These are phyloP conservation scores for Porogramme epimiltina DNA, from an alignment of 1,284 basidiomycete species.

Conservation along the genomic window DNA sequence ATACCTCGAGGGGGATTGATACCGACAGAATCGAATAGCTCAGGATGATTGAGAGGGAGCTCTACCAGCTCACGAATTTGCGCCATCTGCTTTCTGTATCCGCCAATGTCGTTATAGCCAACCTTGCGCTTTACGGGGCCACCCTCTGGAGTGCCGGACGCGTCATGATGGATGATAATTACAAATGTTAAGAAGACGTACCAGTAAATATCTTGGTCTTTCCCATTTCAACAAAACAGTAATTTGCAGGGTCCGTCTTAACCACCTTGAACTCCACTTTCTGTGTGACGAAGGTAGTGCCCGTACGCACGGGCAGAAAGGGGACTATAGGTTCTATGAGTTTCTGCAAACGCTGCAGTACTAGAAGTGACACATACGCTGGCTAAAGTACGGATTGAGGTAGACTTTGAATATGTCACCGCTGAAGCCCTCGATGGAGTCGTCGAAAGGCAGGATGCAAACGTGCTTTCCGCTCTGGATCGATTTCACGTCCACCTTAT, in stretches of 20 bases:
- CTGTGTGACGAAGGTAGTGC: slow-evolving; percentile 97
- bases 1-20: slow-evolving; percentile 99
- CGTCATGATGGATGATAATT: slow-evolving; percentile 7
- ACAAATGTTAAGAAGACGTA: slow-evolving; percentile 30
- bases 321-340: slow-evolving; percentile 49
- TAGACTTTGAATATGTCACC: slow-evolving; percentile 99
- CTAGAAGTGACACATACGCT: slow-evolving; percentile 56
- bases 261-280: slow-evolving; percentile 99
- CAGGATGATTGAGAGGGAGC: slow-evolving; percentile 95
- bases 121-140: slow-evolving; percentile 99
- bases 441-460: slow-evolving; percentile 96
- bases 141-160: slow-evolving; percentile 65
- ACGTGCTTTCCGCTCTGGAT: slow-evolving; percentile 99
- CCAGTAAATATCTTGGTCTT: slow-evolving; percentile 95
- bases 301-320: slow-evolving; percentile 93
- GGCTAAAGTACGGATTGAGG: slow-evolving; percentile 99
- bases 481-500: slow-evolving; percentile 93
- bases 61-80: slow-evolving; percentile 99
- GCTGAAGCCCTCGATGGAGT: slow-evolving; percentile 96
- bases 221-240: slow-evolving; percentile 96
- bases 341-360: not conserved
- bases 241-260: slow-evolving; percentile 93
- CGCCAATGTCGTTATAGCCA: slow-evolving; percentile 99
- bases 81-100: slow-evolving; percentile 98
- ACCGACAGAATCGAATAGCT: slow-evolving; percentile 99